Evolutionary conservation across 2,329 filamentous ascomycete genomes (phyloP), one percentile per base, ranked within the genome.

Genomic region (Phyllosticta citribraziliensis): DNA sequence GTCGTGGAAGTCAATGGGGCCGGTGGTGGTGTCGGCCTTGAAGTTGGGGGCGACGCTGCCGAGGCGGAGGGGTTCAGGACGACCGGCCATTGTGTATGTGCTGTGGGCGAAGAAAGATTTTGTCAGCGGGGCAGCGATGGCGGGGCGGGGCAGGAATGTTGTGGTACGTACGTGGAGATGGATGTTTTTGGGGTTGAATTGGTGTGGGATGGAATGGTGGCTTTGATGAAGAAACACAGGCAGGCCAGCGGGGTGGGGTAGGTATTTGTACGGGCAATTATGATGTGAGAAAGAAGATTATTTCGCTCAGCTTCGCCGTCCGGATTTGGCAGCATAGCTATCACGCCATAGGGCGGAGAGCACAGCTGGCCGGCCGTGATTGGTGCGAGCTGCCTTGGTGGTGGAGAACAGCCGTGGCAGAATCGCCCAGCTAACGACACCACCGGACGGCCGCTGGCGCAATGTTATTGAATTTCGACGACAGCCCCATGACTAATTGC

Each of bases 1-100:
- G 75, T 91, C 82, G 76, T 92, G 88, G 80, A 93, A 91, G 77
- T 90, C 85, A 70, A 93, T 89, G 65, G 85, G 82, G 69, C 89
- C 88, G 68, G 83, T 79, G 63, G 89, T 93, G 65, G 88, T 92
- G 66, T 92, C 85, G 70, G 88, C 89, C 77, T 88, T 77, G 82
- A 94, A 94, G 81, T 92, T 91, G 70, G 89, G 89, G 67, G 89
- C 89, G 70, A 77, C 79, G 74, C 79, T 85, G 72, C 85, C 85
- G 68, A 88, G 81, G 70, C 85, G 84, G 73, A 88, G 81, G 69
- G 77, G 75, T 63, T 69, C 70, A 47, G 66, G 62, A 63, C 67
- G 67, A 35, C 66, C 20, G 40, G 62, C 57, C 62, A 65, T 65
- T 12, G 35, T 63, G 58, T 52, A 22, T 25, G 24, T 10, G 20